Evolutionary conservation across 1,284 basidiomycete genomes (phyloP).

Genomic region (Pseudozyma sp.): DNA sequence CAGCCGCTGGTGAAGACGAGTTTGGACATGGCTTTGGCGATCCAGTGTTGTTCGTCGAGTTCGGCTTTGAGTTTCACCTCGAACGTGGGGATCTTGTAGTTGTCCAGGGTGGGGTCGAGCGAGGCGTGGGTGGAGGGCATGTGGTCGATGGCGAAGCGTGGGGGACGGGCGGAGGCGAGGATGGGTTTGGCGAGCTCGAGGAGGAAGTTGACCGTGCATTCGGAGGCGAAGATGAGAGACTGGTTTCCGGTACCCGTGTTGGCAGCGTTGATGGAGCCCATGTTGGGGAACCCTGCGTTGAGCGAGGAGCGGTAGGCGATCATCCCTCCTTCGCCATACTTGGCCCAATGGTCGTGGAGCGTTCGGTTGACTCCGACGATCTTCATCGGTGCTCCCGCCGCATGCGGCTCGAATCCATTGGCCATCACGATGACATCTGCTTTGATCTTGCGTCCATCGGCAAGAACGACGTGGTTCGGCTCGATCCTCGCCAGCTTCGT

Average conservation of each 20-base stretch:
- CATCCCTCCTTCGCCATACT: conserved; percentile 59
- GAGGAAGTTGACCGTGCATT: conserved; percentile 56
- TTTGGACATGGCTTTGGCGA: conserved; percentile 56
- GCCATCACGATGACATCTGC: conserved; percentile 67
- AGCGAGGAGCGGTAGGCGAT: conserved; percentile 59
- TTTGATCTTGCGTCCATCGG: conserved; percentile 56
- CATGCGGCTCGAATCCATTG: conserved; percentile 60
- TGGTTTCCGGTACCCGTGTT: conserved; percentile 65
- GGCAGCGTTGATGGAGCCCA: conserved; percentile 59
- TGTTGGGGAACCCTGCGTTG: conserved; percentile 63
- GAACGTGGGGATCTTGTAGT: conserved; percentile 51
- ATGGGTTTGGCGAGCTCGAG: conserved; percentile 54
- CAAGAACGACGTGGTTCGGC: conserved; percentile 56
- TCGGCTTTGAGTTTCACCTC: conserved; percentile 61
- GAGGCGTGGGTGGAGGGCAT: conserved; percentile 35
- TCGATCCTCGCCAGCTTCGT: conserved; percentile 57
- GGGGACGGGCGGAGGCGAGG: conserved; percentile 43
- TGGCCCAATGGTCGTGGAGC: conserved; percentile 58
- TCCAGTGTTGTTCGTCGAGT: conserved; percentile 62
- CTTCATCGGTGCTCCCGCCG: conserved; percentile 58
- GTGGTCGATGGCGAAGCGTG: conserved; percentile 45
- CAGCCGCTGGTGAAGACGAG: conserved; percentile 58
- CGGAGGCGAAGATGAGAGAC: conserved; percentile 60
- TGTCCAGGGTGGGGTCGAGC: conserved; percentile 1
- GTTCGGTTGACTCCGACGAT: conserved; percentile 49